These are phyloP conservation scores for Xerocomus amazonicus DNA, from an alignment of 1,284 basidiomycete genomes.

Conservation along the genomic window DNA sequence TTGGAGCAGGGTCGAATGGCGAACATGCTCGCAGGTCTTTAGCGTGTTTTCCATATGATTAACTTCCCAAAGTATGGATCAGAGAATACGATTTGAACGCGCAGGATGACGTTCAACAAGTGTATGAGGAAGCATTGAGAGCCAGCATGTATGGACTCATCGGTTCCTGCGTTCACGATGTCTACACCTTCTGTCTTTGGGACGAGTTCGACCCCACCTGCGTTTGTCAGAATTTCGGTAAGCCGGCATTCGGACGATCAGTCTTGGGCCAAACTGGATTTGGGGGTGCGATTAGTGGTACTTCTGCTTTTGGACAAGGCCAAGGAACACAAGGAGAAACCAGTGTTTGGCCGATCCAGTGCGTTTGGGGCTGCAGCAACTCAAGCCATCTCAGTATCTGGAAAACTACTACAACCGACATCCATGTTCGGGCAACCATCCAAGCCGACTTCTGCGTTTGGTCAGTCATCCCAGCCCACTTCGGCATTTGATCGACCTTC, in stretches of 20 bases:
- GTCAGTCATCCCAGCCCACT: conserved; percentile 23
- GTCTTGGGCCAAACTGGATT: no score
- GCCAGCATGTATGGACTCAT: conserved; percentile 13
- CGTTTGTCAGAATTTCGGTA: conserved; percentile 39
- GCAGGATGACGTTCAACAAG: conserved; percentile 44
- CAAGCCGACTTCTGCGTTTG: conserved; percentile 33
- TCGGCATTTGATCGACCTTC: conserved; percentile 24
- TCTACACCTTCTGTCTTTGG: conserved; percentile 20
- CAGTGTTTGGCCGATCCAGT: conserved; percentile 35
- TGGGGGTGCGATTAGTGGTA: conserved; percentile 20
- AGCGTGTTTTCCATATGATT: neutral
- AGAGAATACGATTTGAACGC: conserved; percentile 46
- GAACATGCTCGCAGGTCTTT: conserved; percentile 52
- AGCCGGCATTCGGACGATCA: no score
- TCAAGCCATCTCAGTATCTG: conserved; percentile 20
- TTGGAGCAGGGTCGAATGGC: conserved; percentile 51
- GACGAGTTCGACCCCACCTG: conserved; percentile 17
- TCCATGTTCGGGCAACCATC: conserved; percentile 35
- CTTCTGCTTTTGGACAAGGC: conserved; percentile 33
- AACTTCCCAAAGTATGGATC: conserved; percentile 48
- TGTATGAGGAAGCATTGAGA: conserved; percentile 51
- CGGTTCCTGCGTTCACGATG: conserved; percentile 31
- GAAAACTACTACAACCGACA: conserved; percentile 15
- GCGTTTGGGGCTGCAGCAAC: no score
- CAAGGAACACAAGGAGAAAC: conserved; percentile 32